These are phyloP conservation scores for Tricholoma sp. DNA, from an alignment of 768 basidiomycete species.

Conservation along the genomic window DNA sequence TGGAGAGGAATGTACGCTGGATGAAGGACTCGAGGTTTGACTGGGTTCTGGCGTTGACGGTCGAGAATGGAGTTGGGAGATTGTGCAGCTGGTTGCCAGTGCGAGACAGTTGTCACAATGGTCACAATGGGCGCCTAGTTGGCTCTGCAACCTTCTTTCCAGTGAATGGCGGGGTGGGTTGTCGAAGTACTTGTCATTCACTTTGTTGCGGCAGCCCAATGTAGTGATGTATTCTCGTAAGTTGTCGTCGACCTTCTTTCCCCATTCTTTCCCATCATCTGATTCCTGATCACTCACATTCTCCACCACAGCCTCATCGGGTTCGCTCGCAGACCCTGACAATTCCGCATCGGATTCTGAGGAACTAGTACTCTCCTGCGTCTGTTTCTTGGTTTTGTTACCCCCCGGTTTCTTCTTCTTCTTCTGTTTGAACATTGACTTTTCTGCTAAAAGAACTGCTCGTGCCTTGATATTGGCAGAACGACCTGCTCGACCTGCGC, in stretches of 20 bases:
- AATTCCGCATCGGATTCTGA: not conserved
- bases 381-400: not conserved
- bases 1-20: slow-evolving; percentile 1
- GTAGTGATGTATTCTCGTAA: slow-evolving; percentile 10
- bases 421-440: slow-evolving; percentile 19
- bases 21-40: not conserved
- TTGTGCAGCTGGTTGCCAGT: not conserved
- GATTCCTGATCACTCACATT: slow-evolving; percentile 3
- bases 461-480: slow-evolving; percentile 15
- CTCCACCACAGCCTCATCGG: not conserved
- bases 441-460: slow-evolving; percentile 21
- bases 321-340: not conserved
- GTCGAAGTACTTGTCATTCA: slow-evolving; percentile 4
- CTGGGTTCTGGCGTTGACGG: not conserved
- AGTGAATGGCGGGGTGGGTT: slow-evolving; percentile 18
- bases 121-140: not conserved
- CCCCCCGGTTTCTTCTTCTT: slow-evolving; percentile 7
- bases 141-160: not conserved
- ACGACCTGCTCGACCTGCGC: slow-evolving; percentile 25
- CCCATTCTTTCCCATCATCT: slow-evolving; percentile 17
- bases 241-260: slow-evolving; percentile 25
- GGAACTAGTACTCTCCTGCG: not conserved
- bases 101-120: slow-evolving; percentile 1
- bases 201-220: slow-evolving; percentile 22
- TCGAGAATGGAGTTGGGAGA: not conserved